These are phyloP conservation scores for Alnus rubra DNA, from an alignment of 306 rosid genomes.

Conservation along the genomic window DNA sequence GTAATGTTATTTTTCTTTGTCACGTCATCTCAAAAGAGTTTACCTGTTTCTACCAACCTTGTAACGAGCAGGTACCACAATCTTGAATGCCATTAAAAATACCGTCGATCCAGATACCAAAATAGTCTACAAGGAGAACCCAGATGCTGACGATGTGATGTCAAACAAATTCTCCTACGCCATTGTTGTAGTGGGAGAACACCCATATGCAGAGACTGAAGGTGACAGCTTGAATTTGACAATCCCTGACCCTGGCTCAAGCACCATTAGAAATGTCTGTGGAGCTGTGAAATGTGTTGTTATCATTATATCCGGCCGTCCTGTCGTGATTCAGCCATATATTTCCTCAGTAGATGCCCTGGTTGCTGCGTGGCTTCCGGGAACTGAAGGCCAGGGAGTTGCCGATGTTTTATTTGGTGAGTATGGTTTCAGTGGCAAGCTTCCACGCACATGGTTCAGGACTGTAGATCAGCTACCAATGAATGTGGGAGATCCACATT, in stretches of 20 bases:
- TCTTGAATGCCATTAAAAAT: neutral
- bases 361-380: constrained; percentile 4
- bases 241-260: neutral
- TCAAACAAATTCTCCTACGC: constrained; percentile 2
- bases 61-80: constrained; percentile 2
- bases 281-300: constrained; percentile 3
- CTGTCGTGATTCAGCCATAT: constrained; percentile 6
- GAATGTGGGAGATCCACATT: constrained; percentile 8
- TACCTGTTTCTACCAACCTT: neutral
- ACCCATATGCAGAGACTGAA: neutral
- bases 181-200: constrained; percentile 9
- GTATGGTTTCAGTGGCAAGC: constrained; percentile 2
- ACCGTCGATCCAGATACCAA: neutral
- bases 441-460: neutral
- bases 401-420: constrained; percentile 1
- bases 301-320: neutral
- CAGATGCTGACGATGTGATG: neutral
- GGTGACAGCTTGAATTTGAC: constrained; percentile 6
- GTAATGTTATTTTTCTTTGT: no score
- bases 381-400: constrained; percentile 5
- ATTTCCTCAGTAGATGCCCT: neutral
- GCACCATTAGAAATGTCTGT: neutral
- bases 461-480: neutral
- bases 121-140: neutral
- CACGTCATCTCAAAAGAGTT: neutral